Base-by-base conservation (phyloP, 345 rosid species). In the Acer negundo region DNA sequence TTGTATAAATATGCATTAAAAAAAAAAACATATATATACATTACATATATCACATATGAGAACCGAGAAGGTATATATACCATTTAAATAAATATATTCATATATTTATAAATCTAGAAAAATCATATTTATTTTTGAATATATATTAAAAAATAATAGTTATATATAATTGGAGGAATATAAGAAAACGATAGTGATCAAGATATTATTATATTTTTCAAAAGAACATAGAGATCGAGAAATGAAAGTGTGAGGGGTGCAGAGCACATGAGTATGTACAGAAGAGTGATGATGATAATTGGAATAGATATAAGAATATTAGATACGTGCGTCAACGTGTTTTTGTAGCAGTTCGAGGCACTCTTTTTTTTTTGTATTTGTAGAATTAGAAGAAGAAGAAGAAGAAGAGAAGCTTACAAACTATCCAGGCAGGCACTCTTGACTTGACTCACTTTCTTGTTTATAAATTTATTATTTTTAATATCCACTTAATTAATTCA, bases 271-370 rank as follows among this genome's bases (percentile, higher is more conserved):
- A 47, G 61, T 19, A 31, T 47, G 64, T 72, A 66, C 77, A 74
- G 68, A 20, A 23, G 47, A 4, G 17, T 68, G 61, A 72, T 72
- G 70, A 75, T 83, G 62, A 71, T 66, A 68, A 68, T 72, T 79
- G 53, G 47, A 64, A 75, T 8, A 35, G 38, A 35, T 35, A 35
- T 0, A 35, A 40, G 62, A 55, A 35, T 35, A 35, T 0, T 4
- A 40, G 62, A 55, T 16, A 62, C 56, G 28, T 38, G 53, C 22
- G 49, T 26, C 71, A 24, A 62, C 65, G 70, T 70, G 62, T 56
- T 51, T 64, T 59, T 70, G 84, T 73, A 56, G 78, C 58, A 70
- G 63, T 76, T 84, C 84, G 87, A 84, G 87, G 79, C 70, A 61
- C 64, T 58, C 24, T 38, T 35, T 35, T 35, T 35, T n/a, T n/a